A percentile compares a stretch with the other conserved stretches of the same genome.
These are phyloP conservation scores for Vitis hybrid DNA, from an alignment of 177 flowering plant genomes.

Conservation along the genomic window DNA sequence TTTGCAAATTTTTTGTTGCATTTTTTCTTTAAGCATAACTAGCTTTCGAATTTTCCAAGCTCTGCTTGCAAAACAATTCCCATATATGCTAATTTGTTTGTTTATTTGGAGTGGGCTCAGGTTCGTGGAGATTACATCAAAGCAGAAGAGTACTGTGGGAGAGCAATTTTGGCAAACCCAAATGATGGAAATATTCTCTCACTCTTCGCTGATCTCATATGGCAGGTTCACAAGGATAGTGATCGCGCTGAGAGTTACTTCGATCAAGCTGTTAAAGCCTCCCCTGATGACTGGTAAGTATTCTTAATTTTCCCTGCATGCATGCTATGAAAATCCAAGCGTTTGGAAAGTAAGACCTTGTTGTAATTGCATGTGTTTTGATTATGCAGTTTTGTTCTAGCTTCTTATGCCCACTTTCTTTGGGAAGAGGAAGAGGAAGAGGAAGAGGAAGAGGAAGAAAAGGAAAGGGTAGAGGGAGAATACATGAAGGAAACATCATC, in stretches of 20 bases:
- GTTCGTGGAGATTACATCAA: constrained; percentile 59
- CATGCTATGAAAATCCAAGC: neutral
- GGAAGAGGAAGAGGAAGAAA: neutral
- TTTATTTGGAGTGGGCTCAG: constrained; percentile 31
- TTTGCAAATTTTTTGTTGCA: too few relatives aligned
- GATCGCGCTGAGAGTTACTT: constrained; percentile 68
- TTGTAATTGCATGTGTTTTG: neutral
- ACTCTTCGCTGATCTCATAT: constrained; percentile 67
- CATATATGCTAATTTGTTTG: neutral
- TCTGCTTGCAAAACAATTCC: too few relatives aligned
- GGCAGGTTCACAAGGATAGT: constrained; percentile 66
- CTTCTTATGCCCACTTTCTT: constrained; percentile 76
- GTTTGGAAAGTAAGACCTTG: neutral
- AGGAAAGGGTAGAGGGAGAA: constrained; percentile 13
- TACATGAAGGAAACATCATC: neutral
- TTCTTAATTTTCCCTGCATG: neutral
- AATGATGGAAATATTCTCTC: constrained; percentile 62
- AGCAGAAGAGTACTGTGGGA: constrained; percentile 83
- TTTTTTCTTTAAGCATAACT: too few relatives aligned
- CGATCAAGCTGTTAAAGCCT: constrained; percentile 76
- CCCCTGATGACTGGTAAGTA: constrained; percentile 72
- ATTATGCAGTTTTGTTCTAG: constrained; percentile 68
- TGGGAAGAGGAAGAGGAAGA: constrained; percentile 63
- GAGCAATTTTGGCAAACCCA: constrained; percentile 76
- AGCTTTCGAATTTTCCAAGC: too few relatives aligned